Evolutionary conservation across 352 stramenopile species (phyloP).

Genomic region (Ochromonadaceae sp.): DNA sequence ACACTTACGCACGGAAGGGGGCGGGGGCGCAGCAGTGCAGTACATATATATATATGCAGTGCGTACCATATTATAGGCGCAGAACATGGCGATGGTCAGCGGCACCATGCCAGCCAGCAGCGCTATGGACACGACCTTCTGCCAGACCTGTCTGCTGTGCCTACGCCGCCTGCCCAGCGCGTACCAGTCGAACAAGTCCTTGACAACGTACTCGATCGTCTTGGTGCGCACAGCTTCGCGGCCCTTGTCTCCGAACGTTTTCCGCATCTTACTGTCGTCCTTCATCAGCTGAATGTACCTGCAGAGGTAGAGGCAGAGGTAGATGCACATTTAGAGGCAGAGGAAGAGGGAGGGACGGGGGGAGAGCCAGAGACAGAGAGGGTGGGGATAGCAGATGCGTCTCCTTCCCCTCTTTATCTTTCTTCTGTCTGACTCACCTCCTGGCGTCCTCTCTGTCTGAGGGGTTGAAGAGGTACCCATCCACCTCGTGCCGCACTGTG

Average conservation of each 20-base stretch:
- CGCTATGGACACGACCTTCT: neutral
- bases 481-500: slow-evolving; percentile 27
- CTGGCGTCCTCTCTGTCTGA: neutral
- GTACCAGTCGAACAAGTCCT: slow-evolving; percentile 10
- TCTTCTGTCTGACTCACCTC: neutral
- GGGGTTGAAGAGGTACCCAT: slow-evolving; percentile 30
- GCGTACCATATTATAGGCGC: slow-evolving; percentile 6
- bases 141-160: neutral
- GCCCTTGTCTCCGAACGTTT: neutral
- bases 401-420: no score
- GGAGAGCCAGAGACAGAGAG: neutral
- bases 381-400: no score
- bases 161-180: neutral
- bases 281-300: neutral
- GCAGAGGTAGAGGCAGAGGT: no score
- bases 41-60: no score
- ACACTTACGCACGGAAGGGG: no score
- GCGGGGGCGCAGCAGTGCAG: no score
- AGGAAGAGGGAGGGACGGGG: neutral
- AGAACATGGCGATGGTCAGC: neutral
- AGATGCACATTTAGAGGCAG: no score
- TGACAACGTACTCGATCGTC: neutral
- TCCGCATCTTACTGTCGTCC: neutral
- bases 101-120: neutral
- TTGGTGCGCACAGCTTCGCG: neutral